Conservation (phyloP, 176 grass and related monocot genomes). For the Rhynchospora breviuscula region DNA sequence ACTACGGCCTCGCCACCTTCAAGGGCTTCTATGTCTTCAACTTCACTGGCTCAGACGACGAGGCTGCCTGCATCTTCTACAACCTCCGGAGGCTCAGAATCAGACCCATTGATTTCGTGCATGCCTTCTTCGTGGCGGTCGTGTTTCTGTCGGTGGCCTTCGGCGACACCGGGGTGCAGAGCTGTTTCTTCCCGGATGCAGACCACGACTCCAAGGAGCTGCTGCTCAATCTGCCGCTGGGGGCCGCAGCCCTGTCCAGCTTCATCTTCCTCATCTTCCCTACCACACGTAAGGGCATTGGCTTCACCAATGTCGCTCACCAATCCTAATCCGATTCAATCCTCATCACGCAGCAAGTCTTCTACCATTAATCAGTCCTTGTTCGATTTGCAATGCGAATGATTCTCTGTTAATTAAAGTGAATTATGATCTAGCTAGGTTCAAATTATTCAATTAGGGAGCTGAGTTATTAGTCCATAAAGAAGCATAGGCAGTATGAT, state of each 20-base stretch:
- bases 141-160: slow-evolving; percentile 41
- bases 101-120: slow-evolving; percentile 16
- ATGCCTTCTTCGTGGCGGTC: slow-evolving; percentile 16
- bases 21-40: slow-evolving; percentile 41
- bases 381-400: background rate
- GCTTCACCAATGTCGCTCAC: slow-evolving; percentile 18
- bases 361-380: background rate
- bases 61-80: background rate
- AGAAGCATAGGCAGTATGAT: background rate
- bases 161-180: slow-evolving; percentile 25
- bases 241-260: slow-evolving; percentile 31
- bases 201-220: background rate
- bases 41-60: slow-evolving; percentile 13
- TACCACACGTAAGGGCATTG: slow-evolving; percentile 38
- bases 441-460: background rate
- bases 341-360: background rate
- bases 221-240: slow-evolving; percentile 40
- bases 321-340: background rate
- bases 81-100: slow-evolving; percentile 8
- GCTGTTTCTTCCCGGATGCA: slow-evolving; percentile 27
- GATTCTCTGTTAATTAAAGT: background rate
- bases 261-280: slow-evolving; percentile 45
- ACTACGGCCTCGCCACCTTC: slow-evolving; percentile 47
- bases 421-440: background rate
- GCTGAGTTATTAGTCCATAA: background rate